Percentiles rank a stretch among this genome's conserved stretches.
phyloP scores from a whole-genome alignment of 768 basidiomycete species.

The Multifurca ochricompacta region DNA sequence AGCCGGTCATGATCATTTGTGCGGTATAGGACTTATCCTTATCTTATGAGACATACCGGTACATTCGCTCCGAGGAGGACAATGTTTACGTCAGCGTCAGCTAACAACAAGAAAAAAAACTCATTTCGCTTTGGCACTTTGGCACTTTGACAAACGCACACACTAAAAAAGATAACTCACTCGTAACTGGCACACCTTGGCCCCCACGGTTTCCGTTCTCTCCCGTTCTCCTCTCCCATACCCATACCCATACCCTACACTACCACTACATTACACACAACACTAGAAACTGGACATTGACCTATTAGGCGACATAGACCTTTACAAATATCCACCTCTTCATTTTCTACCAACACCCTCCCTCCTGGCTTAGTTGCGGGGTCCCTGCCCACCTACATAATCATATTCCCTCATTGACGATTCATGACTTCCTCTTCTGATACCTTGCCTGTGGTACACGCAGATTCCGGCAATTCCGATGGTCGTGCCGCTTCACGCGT shows the following conservation, averaged over 20 bases:
- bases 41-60: no score
- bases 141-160: no score
- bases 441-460: constrained; percentile 41
- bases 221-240: not conserved
- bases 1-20: not conserved
- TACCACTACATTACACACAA: not conserved
- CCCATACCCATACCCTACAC: no score
- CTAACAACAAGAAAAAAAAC: not conserved
- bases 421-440: constrained; percentile 17
- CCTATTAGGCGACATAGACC: constrained; percentile 6
- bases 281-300: constrained; percentile 4
- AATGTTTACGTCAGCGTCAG: constrained; percentile 17
- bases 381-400: not conserved
- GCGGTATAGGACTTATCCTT: no score
- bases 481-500: constrained; percentile 35
- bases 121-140: not conserved
- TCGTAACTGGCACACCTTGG: not conserved
- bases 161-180: not conserved
- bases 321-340: not conserved
- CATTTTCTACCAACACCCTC: not conserved
- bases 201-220: constrained; percentile 3
- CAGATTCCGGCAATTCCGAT: constrained; percentile 46
- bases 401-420: constrained; percentile 15
- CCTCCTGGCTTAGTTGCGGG: not conserved
- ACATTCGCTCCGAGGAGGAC: not conserved